Base-by-base conservation (phyloP, 2,329 filamentous ascomycete genomes). In the Nigrospora oryzae region DNA sequence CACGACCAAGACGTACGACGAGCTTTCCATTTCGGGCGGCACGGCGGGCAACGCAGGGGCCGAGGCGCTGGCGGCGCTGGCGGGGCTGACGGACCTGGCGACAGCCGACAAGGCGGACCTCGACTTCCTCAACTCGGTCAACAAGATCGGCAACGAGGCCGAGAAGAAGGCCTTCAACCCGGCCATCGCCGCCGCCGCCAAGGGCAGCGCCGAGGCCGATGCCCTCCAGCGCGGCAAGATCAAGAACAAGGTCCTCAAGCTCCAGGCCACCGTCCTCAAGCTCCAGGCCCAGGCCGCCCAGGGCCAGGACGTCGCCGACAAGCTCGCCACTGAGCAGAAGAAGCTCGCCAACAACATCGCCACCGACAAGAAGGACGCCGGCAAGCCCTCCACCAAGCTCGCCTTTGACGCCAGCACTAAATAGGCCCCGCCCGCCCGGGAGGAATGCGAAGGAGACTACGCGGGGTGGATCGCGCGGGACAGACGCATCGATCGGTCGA, bases 191-290 rank as follows among this genome's bases (percentile, higher is more conserved):
- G 70, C 64, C 4, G 72, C 69, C 0, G 60, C 54, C 11, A 28
- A 28, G 23, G 23, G 23, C 23, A 73, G n/a, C n/a, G n/a, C 70
- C 11, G 66, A 62, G 39, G 67, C 62, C 3, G 66, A 65, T 17
- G 73, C 75, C 41, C 66, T 79, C 12, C 44, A 71, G 68, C 65
- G 68, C 43, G 74, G 74, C 55, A 78, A 79, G 63, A 78, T 71
- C 48, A 75, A 76, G 70, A 79, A 78, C 68, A 79, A 79, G 64
- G 72, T 79, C 14, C 60, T 79, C 43, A 79, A 80, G 63, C 63
- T 79, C 49, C 70, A 68, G 35, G 71, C 74, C 28, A 71, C 71
- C 42, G 62, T 76, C 31, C 58, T 78, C 30, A 64, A 69, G 51
- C 69, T 79, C 10, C 61, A 70, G 57, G 66, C 73, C 33, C 62